These are phyloP conservation scores for Vitis rupestris DNA, from an alignment of 164 flowering plant species.

Conservation along the genomic window DNA sequence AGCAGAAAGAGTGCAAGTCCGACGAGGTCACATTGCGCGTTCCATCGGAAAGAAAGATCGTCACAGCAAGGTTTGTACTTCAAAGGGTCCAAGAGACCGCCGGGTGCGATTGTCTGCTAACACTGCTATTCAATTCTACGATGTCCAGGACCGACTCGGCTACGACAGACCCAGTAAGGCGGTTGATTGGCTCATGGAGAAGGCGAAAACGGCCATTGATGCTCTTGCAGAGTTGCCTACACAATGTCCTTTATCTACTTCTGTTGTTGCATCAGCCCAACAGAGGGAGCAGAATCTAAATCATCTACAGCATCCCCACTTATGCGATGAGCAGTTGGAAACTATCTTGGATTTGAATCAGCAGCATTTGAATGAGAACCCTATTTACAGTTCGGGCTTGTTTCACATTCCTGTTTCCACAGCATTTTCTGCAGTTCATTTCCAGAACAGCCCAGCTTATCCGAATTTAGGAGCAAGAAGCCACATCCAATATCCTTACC, in stretches of 20 bases:
- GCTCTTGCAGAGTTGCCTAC: conserved; percentile 1
- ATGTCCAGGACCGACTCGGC: conserved; percentile 23
- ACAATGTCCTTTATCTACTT: too few species aligned
- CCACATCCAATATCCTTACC: not conserved
- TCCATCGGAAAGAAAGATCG: conserved; percentile 3
- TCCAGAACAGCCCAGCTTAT: not conserved
- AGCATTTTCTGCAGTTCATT: not conserved
- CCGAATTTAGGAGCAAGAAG: not conserved
- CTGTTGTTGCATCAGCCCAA: too few species aligned
- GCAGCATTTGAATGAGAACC: not conserved
- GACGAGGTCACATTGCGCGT: too few species aligned
- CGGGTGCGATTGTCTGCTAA: conserved; percentile 17
- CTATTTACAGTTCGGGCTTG: not conserved
- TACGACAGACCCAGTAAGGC: conserved; percentile 22
- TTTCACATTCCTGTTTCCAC: not conserved
- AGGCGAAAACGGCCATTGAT: conserved; percentile 16
- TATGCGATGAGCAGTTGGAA: too few species aligned
- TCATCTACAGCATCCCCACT: too few species aligned
- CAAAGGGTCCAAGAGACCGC: conserved; percentile 17
- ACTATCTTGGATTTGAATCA: not conserved
- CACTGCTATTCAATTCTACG: conserved; percentile 22
- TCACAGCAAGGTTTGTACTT: conserved; percentile 16
- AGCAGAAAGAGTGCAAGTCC: too few species aligned
- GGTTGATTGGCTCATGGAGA: conserved; percentile 20
- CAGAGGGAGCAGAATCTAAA: too few species aligned